Evolutionary conservation across 805 yeast genomes (phyloP).

Genomic region (Candida multigemmis): DNA sequence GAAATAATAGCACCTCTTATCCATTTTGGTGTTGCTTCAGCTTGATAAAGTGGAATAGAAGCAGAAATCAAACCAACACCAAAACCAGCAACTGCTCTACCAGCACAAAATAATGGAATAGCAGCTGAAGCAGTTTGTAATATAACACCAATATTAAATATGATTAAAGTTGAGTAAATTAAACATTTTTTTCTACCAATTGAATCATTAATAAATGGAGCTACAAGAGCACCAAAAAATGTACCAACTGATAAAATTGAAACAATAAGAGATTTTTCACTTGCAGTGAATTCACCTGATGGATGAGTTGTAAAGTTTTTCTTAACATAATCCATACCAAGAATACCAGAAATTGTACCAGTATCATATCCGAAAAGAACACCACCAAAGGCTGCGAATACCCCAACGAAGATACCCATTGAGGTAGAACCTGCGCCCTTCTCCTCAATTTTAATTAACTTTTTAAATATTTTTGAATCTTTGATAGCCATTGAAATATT

Average conservation of each 20-base stretch:
- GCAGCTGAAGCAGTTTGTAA: slow-evolving; percentile 28
- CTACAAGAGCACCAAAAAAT: slow-evolving; percentile 29
- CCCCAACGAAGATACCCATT: slow-evolving; percentile 31
- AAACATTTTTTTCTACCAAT: slow-evolving; percentile 32
- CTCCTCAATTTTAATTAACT: slow-evolving; percentile 34
- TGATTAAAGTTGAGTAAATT: slow-evolving; percentile 20
- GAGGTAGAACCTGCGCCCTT: slow-evolving; percentile 36
- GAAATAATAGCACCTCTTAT: slow-evolving; percentile 36
- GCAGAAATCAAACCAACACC: slow-evolving; percentile 37
- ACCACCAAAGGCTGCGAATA: slow-evolving; percentile 34
- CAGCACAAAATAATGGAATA: slow-evolving; percentile 29
- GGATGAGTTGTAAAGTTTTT: slow-evolving; percentile 13
- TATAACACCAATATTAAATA: slow-evolving; percentile 28
- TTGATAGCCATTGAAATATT: too few relatives aligned
- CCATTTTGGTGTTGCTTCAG: slow-evolving; percentile 34
- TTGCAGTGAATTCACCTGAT: slow-evolving; percentile 7
- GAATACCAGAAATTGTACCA: slow-evolving; percentile 33
- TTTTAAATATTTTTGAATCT: too few relatives aligned
- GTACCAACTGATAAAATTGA: slow-evolving; percentile 31
- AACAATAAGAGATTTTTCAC: slow-evolving; percentile 16
- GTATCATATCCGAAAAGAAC: slow-evolving; percentile 34
- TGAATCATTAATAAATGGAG: slow-evolving; percentile 27
- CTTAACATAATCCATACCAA: slow-evolving; percentile 29
- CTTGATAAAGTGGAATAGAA: slow-evolving; percentile 29
- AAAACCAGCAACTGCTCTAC: slow-evolving; percentile 33